Evolutionary conservation across 148 eudicot genomes (phyloP), one percentile per base, ranked within the genome.

Genomic region (Suaeda aralocaspica): DNA sequence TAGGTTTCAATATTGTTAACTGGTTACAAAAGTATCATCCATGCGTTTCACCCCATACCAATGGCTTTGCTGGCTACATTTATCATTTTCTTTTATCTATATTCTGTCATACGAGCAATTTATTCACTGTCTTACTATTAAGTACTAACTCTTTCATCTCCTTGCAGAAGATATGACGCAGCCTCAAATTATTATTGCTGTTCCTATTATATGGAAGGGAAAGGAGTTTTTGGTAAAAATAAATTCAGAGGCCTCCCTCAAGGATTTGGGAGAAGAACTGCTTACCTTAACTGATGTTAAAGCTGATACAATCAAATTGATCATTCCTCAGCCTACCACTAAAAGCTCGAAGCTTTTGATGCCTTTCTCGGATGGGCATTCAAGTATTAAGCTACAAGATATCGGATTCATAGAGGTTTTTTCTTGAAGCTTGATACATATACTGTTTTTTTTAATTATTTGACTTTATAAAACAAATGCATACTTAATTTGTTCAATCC

Each of bases 311-410:
- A 68, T 92, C 72, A 79, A 86, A 25, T 80, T 90, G 49, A 89
- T 92, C 74, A 82, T 90, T 72, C 90, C 88, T 49, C 84, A 77
- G 70, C 72, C 83, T 51, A 73, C 81, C 13, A 67, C 55, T 36
- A 87, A 81, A 75, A 74, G 80, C 72, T 81, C 90, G 18, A 85
- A 67, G 58, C 67, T 90, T 75, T 68, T 92, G 52, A 71, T 50
- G 69, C 98, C 96, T 18, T 92, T 92, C 75, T 86, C 94, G 12
- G 84, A 77, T 13, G 96, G 85, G 55, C 92, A 92, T 68, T 82
- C 92, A 44, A 36, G 24, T 75, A 68, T 88, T 21, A 77, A 59
- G 30, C 68, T 92, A 77, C 83, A 77, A 65, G 85, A 82, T 56
- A 56, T 82, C 21, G 82, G 86, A 34, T 62, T 88, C 53, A 36